Conservation (phyloP, 2,329 filamentous ascomycete genomes). For the Botrytis galanthina region DNA sequence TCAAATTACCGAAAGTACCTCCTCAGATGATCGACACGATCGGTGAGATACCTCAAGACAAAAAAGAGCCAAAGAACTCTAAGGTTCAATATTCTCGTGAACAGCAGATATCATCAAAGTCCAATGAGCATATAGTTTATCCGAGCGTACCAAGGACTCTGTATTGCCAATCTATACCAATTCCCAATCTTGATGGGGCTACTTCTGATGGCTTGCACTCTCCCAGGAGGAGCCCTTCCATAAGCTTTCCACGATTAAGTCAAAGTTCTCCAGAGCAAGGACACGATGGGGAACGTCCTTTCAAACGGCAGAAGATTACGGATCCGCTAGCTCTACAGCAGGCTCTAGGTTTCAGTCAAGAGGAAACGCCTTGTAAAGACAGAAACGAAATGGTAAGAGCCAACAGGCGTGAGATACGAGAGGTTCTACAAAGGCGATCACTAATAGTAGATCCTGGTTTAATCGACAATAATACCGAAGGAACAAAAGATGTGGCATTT, state of each 20-base stretch:
- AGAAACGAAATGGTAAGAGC: constrained; percentile 17
- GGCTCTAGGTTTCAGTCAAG: constrained; percentile 15
- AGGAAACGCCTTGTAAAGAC: constrained; percentile 3
- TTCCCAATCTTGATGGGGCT: neutral
- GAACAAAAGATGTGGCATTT: neutral
- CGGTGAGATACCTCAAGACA: neutral
- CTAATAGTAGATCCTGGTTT: neutral
- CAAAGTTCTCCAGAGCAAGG: neutral
- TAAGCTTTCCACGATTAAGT: neutral
- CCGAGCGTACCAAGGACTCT: neutral
- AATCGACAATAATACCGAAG: neutral
- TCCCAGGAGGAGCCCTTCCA: neutral
- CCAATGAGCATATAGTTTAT: neutral
- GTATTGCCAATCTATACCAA: neutral
- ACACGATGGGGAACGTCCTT: neutral
- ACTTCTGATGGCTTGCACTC: neutral
- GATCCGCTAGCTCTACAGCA: neutral
- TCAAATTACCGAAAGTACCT: neutral
- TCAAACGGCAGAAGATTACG: constrained; percentile 11
- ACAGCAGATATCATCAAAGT: neutral
- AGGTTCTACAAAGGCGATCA: neutral
- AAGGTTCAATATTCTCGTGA: neutral
- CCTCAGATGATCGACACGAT: neutral
- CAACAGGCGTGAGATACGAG: constrained; percentile 8
- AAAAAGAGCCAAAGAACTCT: neutral